Percentiles rank a stretch among this genome's conserved stretches.
Evolutionary conservation across 768 basidiomycete species (phyloP).

Genomic region (Hygrocybe coccinea): DNA sequence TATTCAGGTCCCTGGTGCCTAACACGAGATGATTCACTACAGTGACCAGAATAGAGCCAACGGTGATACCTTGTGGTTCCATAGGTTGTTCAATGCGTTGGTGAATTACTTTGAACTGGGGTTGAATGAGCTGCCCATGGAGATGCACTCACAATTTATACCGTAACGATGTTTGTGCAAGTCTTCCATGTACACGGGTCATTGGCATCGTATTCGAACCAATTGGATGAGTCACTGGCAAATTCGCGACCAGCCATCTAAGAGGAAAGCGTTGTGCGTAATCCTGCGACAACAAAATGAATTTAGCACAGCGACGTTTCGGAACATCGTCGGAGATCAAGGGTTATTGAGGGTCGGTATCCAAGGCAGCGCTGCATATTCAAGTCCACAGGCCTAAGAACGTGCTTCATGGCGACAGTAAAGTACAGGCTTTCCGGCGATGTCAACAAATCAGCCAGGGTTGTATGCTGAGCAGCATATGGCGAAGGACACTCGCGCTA

Average conservation of each 20-base stretch:
- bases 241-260: background rate
- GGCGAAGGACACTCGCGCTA: too few species aligned
- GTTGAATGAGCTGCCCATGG: constrained; percentile 3
- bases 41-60: too few species aligned
- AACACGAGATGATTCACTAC: background rate
- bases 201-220: background rate
- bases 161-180: background rate
- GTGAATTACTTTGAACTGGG: too few species aligned
- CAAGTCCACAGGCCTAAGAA: too few species aligned
- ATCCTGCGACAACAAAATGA: background rate
- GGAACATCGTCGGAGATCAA: background rate
- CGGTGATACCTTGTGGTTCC: too few species aligned
- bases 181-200: background rate
- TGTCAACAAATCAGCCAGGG: too few species aligned
- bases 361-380: too few species aligned
- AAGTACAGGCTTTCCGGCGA: too few species aligned
- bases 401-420: too few species aligned
- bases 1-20: background rate
- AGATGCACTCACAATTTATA: background rate
- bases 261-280: background rate
- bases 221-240: background rate
- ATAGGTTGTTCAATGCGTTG: too few species aligned
- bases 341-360: background rate
- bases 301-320: background rate
- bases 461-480: too few species aligned